These are phyloP conservation scores for Chrysanthemum makinoi DNA, from an alignment of 129 eudicot genomes.

Conservation along the genomic window DNA sequence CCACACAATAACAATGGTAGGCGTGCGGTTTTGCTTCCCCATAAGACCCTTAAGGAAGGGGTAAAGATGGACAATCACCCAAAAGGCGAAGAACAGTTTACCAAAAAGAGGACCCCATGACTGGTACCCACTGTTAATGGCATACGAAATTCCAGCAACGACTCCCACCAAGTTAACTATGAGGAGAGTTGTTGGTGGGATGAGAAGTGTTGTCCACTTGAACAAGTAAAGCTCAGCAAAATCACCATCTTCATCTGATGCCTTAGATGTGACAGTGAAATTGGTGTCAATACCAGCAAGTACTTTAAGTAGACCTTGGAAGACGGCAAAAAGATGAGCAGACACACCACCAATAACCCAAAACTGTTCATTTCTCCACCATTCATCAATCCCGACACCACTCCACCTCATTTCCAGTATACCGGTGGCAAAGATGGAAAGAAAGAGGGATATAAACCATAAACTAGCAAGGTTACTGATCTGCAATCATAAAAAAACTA, in stretches of 20 bases:
- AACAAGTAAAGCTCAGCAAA: slow-evolving; percentile 77
- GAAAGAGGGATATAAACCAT: slow-evolving; percentile 87
- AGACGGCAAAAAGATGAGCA: slow-evolving; percentile 77
- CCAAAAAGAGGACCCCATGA: slow-evolving; percentile 96
- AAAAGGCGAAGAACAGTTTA: slow-evolving; percentile 78
- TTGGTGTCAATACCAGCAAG: slow-evolving; percentile 92
- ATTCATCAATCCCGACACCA: slow-evolving; percentile 87
- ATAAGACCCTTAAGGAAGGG: slow-evolving; percentile 91
- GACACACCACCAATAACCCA: slow-evolving; percentile 97
- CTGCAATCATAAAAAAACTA: slow-evolving; percentile 38
- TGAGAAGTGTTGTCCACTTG: slow-evolving; percentile 87
- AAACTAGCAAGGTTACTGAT: slow-evolving; percentile 85
- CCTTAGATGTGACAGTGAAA: slow-evolving; percentile 90
- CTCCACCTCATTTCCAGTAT: slow-evolving; percentile 96
- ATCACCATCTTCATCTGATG: slow-evolving; percentile 86
- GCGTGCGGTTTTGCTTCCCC: slow-evolving; percentile 93
- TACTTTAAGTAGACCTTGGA: slow-evolving; percentile 86
- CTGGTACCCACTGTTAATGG: slow-evolving; percentile 85
- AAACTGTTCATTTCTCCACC: slow-evolving; percentile 97
- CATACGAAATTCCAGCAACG: slow-evolving; percentile 81
- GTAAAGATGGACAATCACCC: slow-evolving; percentile 95
- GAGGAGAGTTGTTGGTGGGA: slow-evolving; percentile 88
- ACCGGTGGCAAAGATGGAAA: slow-evolving; percentile 89
- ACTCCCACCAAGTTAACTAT: slow-evolving; percentile 77
- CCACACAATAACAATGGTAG: slow-evolving; percentile 84